Evolutionary conservation across 1,139 yeast species (phyloP).

Genomic region (Hansenula lynferdii): DNA sequence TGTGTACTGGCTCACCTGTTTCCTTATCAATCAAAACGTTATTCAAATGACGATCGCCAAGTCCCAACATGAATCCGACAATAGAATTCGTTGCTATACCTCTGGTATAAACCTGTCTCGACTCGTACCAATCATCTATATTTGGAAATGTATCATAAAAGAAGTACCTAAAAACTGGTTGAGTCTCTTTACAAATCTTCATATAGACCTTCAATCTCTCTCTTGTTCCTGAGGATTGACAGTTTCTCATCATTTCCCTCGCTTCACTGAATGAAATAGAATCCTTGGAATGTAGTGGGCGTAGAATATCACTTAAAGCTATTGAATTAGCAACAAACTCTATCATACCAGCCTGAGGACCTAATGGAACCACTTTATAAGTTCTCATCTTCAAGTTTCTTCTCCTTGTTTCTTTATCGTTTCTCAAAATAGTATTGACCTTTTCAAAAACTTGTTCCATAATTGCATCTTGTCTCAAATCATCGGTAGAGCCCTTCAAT

Average conservation of each 20-base stretch:
- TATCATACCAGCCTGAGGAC: conserved; percentile 82
- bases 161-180: conserved; percentile 66
- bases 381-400: conserved; percentile 66
- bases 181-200: conserved; percentile 44
- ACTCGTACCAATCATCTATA: conserved; percentile 69
- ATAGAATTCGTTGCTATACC: conserved; percentile 87
- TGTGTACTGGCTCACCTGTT: conserved; percentile 91
- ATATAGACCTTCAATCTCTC: conserved; percentile 48
- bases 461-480: conserved; percentile 89
- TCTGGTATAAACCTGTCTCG: conserved; percentile 61
- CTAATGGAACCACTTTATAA: conserved; percentile 86
- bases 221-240: conserved; percentile 40
- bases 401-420: conserved; percentile 51
- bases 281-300: conserved; percentile 53
- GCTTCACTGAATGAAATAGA: conserved; percentile 52
- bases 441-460: conserved; percentile 96
- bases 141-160: conserved; percentile 65
- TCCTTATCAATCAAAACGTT: conserved; percentile 75
- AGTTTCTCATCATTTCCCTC: conserved; percentile 56
- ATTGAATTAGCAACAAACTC: conserved; percentile 82
- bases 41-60: conserved; percentile 94
- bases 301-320: conserved; percentile 65
- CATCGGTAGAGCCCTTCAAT: conserved; percentile 86
- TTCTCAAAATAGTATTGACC: conserved; percentile 64
- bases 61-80: conserved; percentile 80